A percentile compares a stretch with the other conserved stretches of the same genome.
Evolutionary conservation across 164 flowering plant species (phyloP).

Genomic region (Liquidambar formosana): DNA sequence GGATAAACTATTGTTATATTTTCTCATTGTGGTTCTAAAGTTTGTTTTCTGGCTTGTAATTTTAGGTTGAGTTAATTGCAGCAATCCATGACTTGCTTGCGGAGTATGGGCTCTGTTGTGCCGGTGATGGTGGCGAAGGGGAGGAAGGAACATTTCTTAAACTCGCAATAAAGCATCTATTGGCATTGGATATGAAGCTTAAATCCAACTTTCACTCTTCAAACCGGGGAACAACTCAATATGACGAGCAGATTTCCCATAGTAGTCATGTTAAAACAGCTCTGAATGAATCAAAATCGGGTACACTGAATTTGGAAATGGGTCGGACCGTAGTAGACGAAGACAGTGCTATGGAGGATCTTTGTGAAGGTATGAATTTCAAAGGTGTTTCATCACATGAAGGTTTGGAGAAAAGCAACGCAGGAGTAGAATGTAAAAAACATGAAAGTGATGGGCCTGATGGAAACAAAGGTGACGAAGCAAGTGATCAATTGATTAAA

Average conservation of each 20-base stretch:
- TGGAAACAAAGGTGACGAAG: constrained; percentile 26
- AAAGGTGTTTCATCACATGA: constrained; percentile 27
- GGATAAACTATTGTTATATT: background rate
- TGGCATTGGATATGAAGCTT: constrained; percentile 83
- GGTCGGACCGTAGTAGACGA: constrained; percentile 26
- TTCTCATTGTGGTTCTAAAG: background rate
- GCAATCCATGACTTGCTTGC: constrained; percentile 92
- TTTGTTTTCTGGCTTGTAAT: constrained; percentile 12
- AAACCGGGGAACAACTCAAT: constrained; percentile 36
- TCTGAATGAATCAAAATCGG: constrained; percentile 21
- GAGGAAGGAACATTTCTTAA: constrained; percentile 90
- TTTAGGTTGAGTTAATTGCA: constrained; percentile 80
- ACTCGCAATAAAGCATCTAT: constrained; percentile 86
- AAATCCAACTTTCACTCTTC: constrained; percentile 52
- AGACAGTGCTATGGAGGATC: constrained; percentile 23
- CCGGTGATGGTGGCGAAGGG: constrained; percentile 66
- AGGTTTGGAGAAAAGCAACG: constrained; percentile 24
- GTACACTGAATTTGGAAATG: constrained; percentile 22
- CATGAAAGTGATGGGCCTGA: constrained; percentile 20
- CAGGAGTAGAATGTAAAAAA: constrained; percentile 26
- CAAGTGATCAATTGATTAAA: constrained; percentile 23
- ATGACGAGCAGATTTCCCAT: constrained; percentile 15
- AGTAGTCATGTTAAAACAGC: constrained; percentile 27
- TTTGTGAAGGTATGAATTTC: constrained; percentile 21
- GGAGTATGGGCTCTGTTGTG: constrained; percentile 94